Evolutionary conservation across 2,329 filamentous ascomycete genomes (phyloP).

Genomic region (Colletotrichum caudatum): DNA sequence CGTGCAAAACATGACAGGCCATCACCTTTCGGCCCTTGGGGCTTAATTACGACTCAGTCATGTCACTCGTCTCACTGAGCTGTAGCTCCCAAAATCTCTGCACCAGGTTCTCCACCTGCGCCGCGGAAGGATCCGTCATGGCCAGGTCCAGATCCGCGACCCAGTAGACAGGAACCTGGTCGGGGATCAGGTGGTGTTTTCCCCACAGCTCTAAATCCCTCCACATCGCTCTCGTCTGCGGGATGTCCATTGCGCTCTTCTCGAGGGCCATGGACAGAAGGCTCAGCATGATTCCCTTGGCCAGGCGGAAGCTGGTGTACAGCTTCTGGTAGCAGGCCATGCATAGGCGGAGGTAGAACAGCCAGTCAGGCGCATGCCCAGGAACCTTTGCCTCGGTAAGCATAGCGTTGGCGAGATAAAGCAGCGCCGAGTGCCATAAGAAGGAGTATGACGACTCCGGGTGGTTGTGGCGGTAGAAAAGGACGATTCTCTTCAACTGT

Average conservation of each 20-base stretch:
- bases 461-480: slow-evolving; percentile 51
- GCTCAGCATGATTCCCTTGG: slow-evolving; percentile 50
- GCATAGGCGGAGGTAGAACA: slow-evolving; percentile 53
- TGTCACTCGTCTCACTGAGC: no score
- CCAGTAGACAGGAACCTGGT: slow-evolving; percentile 50
- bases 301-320: slow-evolving; percentile 51
- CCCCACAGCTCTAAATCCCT: slow-evolving; percentile 47
- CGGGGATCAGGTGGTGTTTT: slow-evolving; percentile 42
- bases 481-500: slow-evolving; percentile 54
- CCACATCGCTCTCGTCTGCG: slow-evolving; percentile 48
- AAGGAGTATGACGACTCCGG: slow-evolving; percentile 51
- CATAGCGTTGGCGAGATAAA: slow-evolving; percentile 55
- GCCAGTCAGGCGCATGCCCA: slow-evolving; percentile 46
- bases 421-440: slow-evolving; percentile 55
- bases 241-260: slow-evolving; percentile 48
- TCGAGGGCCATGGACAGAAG: slow-evolving; percentile 53
- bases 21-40: no score
- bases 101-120: slow-evolving; percentile 47
- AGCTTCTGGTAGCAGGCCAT: slow-evolving; percentile 54
- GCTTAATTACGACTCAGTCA: no score
- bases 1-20: no score
- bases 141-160: slow-evolving; percentile 53
- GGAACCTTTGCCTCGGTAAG: slow-evolving; percentile 43
- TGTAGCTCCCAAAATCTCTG: no score
- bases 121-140: slow-evolving; percentile 50